Conservation (phyloP, 2,329 filamentous ascomycete genomes). For the Hypoxylon sp. region DNA sequence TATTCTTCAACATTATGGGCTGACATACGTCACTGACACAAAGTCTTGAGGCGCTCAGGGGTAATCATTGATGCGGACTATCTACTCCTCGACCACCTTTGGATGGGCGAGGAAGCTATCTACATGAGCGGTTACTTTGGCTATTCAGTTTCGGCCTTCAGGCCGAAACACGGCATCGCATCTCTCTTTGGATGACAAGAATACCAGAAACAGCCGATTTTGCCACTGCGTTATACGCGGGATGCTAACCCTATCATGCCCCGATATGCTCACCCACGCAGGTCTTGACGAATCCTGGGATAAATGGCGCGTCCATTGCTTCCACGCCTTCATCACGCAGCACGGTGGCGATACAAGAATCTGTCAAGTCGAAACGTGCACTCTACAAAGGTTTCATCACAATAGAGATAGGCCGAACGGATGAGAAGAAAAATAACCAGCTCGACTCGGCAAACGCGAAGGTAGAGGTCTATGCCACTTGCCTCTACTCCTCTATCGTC, state of each 20-base stretch:
- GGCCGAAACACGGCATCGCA: conserved; percentile 20
- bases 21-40: conserved; percentile 21
- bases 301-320: conserved; percentile 11
- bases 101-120: conserved; percentile 2
- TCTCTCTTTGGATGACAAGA: conserved; percentile 1
- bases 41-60: conserved; percentile 6
- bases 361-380: background rate
- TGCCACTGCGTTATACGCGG: conserved; percentile 9
- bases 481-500: background rate
- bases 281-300: background rate
- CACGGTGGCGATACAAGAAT: conserved; percentile 8
- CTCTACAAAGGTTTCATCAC: background rate
- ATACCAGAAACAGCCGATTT: conserved; percentile 2
- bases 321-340: background rate
- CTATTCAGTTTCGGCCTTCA: conserved; percentile 12
- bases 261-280: background rate
- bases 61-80: conserved; percentile 6
- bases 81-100: background rate
- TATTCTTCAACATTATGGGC: conserved; percentile 19
- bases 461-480: background rate
- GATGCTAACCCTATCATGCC: conserved; percentile 7
- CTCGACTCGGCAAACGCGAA: background rate
- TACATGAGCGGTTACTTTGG: conserved; percentile 10
- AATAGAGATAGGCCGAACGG: conserved; percentile 7
- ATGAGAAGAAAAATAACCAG: background rate